phyloP scores from a whole-genome alignment of 106 monocot genomes.

The Phalaenopsis aphrodite region DNA sequence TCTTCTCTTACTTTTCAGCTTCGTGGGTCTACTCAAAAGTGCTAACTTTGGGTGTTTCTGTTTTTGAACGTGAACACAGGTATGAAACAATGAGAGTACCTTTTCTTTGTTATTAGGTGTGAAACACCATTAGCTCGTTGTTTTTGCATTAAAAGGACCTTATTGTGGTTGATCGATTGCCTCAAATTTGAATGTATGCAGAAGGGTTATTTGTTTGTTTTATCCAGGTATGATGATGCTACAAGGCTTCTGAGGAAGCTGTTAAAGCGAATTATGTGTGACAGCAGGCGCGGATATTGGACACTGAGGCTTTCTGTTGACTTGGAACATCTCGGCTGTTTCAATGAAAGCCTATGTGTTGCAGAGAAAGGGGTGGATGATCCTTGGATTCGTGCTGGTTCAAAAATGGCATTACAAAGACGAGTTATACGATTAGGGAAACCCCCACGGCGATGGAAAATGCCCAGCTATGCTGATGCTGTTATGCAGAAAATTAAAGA shows the following conservation, averaged over 20 bases:
- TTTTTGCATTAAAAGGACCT: background rate
- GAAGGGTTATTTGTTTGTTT: background rate
- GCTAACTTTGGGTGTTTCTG: constrained; percentile 75
- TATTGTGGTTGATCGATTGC: background rate
- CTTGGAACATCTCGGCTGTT: constrained; percentile 64
- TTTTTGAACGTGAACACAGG: constrained; percentile 69
- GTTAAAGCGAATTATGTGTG: constrained; percentile 36
- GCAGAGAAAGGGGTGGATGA: constrained; percentile 81
- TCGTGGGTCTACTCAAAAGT: constrained; percentile 91
- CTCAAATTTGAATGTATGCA: background rate
- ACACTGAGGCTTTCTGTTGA: constrained; percentile 78
- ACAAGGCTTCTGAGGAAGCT: constrained; percentile 60
- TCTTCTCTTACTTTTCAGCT: constrained; percentile 75
- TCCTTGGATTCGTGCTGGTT: constrained; percentile 91
- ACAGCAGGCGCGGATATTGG: constrained; percentile 82
- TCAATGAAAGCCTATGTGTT: constrained; percentile 76
- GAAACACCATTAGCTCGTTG: background rate
- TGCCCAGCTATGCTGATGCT: constrained; percentile 57
- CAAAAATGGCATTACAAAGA: constrained; percentile 79
- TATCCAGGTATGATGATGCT: constrained; percentile 76
- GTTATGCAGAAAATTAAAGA: constrained; percentile 65
- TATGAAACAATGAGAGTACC: constrained; percentile 6
- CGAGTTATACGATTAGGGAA: constrained; percentile 68
- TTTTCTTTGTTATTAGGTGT: background rate
- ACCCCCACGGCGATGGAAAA: constrained; percentile 88